A percentile compares a stretch with the other conserved stretches of the same genome.
These are phyloP conservation scores for Saccharomyces hybrid DNA, from an alignment of 1,139 yeast genomes.

Conservation along the genomic window DNA sequence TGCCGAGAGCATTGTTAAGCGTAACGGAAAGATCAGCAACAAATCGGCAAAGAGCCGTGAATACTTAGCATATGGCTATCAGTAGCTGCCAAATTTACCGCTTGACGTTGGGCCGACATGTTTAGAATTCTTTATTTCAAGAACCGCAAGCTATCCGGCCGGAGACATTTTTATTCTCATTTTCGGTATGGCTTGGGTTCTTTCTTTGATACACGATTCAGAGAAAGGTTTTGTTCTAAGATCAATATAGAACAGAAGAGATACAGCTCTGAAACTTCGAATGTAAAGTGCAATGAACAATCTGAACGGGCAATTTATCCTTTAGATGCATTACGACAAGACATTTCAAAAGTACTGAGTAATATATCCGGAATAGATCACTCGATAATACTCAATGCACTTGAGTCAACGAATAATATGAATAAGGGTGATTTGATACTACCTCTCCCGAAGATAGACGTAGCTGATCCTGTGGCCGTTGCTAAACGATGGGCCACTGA, in stretches of 20 bases:
- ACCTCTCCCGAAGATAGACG: conserved; percentile 3
- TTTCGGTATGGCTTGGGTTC: background rate
- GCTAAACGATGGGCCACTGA: conserved; percentile 75
- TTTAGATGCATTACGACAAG: background rate
- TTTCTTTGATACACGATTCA: too few species aligned
- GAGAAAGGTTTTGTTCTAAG: too few species aligned
- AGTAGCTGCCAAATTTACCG: too few species aligned
- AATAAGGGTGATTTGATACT: conserved; percentile 4
- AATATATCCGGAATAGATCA: conserved; percentile 1
- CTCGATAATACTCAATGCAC: background rate
- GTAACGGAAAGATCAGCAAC: too few species aligned
- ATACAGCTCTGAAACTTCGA: background rate
- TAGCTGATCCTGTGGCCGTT: conserved; percentile 29
- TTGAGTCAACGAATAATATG: background rate
- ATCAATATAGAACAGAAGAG: too few species aligned
- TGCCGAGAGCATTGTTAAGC: too few species aligned
- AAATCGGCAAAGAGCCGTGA: too few species aligned
- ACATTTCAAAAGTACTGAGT: background rate
- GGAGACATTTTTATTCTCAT: background rate
- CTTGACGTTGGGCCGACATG: background rate
- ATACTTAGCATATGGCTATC: too few species aligned
- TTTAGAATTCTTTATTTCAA: background rate
- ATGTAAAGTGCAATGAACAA: background rate
- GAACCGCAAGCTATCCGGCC: background rate
- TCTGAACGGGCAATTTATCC: background rate